A percentile compares a stretch with the other conserved stretches of the same genome.
phyloP scores from a whole-genome alignment of 2,329 filamentous ascomycete species.

The Setomelanomma holmii region DNA sequence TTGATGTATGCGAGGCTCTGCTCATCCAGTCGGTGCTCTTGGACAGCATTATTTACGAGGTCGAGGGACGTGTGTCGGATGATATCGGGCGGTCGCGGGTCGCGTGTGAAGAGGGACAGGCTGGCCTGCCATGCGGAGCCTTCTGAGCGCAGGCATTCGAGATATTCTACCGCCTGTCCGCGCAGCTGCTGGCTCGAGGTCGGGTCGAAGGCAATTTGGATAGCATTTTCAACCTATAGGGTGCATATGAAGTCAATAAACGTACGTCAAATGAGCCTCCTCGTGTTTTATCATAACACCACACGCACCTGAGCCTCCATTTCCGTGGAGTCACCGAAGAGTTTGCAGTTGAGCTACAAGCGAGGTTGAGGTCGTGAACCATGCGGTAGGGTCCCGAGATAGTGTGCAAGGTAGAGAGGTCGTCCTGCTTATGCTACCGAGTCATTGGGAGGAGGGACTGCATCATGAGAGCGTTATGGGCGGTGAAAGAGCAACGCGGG shows the following conservation, averaged over 20 bases:
- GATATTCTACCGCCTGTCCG: constrained; percentile 86
- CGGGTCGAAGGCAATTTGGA: constrained; percentile 90
- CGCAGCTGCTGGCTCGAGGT: constrained; percentile 72
- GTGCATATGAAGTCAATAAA: neutral
- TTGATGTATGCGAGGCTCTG: constrained; percentile 78
- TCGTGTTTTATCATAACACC: no score
- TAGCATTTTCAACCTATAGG: constrained; percentile 87
- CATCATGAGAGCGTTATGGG: constrained; percentile 45
- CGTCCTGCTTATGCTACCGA: constrained; percentile 41
- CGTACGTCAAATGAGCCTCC: no score
- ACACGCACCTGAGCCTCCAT: constrained; percentile 49
- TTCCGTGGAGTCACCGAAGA: constrained; percentile 34
- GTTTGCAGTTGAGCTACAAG: constrained; percentile 24
- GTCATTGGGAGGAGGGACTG: constrained; percentile 41
- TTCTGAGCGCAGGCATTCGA: constrained; percentile 78
- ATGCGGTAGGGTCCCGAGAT: constrained; percentile 28
- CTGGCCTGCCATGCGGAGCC: constrained; percentile 90
- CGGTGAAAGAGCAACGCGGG: constrained; percentile 44
- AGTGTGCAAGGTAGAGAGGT: constrained; percentile 18
- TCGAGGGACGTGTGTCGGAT: constrained; percentile 90
- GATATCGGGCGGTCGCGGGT: constrained; percentile 78
- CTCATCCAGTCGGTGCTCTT: constrained; percentile 76
- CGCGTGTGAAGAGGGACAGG: constrained; percentile 81
- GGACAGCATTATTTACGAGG: constrained; percentile 89
- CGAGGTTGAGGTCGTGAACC: constrained; percentile 18